Evolutionary conservation across 2,329 filamentous ascomycete genomes (phyloP), one percentile per base, ranked within the genome.

Genomic region (Teratosphaeria viscida): DNA sequence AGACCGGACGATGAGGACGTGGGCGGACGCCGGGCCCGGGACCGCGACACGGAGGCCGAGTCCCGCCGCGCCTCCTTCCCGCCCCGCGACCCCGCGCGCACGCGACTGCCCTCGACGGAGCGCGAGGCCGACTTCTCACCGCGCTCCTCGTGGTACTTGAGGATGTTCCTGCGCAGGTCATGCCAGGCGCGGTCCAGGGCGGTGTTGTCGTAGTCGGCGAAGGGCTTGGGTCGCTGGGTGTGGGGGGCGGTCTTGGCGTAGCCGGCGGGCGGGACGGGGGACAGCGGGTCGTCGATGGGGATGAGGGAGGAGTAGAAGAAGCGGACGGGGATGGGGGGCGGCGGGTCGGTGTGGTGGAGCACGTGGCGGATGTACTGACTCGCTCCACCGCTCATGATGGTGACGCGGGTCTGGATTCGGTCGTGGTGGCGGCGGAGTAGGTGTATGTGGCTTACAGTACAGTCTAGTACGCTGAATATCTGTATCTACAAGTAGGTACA

Each of bases 331-430:
- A 73, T 63, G 1, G 72, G 65, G 8, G 73, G 72, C 34, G 73
- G 72, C 14, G 70, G 62, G 37, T 72, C 69, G 55, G 65, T 61
- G 34, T 70, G 66, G 63, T 78, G 76, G 29, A 78, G 68, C 27
- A 78, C 70, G 63, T 78, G 72, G 56, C 77, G 73, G 55, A 77
- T 75, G 66, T 78, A 78, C 61, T 74, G 72, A 62, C 76, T 77
- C 39, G 75, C 68, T 35, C 62, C 57, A 32, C 53, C 32, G 53
- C 53, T 59, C 58, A 60, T 62, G 52, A 60, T 62, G 52, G 3
- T 59, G 19, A 11, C 54, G 5, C 29, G 5, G 29, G 4, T 32
- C 29, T 32, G 23, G 23, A n/a, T 23, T 1, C 23, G 23, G 23
- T 23, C 23, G 23, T 23, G 23, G 23, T 23, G 23, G 23, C 23